Conservation (phyloP, 768 basidiomycete species). For the Tubosaeta sp. region DNA sequence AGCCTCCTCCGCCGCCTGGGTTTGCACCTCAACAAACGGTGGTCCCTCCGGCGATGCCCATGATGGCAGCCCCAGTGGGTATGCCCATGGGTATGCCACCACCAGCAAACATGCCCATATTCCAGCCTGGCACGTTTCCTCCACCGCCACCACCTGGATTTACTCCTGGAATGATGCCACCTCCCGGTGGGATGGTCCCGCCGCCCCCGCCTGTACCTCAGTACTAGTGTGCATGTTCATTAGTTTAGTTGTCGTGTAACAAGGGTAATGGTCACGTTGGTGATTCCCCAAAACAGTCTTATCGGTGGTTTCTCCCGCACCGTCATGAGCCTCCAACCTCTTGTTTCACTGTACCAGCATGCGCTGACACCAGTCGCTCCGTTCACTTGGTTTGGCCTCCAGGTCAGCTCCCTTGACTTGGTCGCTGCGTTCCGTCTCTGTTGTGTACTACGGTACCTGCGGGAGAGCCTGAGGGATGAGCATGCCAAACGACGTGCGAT, state of each 20-base stretch:
- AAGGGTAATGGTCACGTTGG: background rate
- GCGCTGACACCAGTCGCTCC: constrained; percentile 57
- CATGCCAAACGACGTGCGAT: constrained; percentile 37
- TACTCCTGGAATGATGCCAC: constrained; percentile 41
- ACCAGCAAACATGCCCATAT: constrained; percentile 40
- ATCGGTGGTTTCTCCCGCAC: constrained; percentile 1
- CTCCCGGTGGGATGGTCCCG: constrained; percentile 34
- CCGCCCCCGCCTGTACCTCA: constrained; percentile 43
- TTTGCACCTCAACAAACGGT: constrained; percentile 72
- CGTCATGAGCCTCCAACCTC: constrained; percentile 34
- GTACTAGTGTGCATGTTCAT: constrained; percentile 22
- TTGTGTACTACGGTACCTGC: constrained; percentile 61
- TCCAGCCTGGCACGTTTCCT: constrained; percentile 44
- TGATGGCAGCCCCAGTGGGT: constrained; percentile 32
- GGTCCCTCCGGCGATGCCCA: constrained; percentile 40
- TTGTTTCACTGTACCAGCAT: constrained; percentile 50
- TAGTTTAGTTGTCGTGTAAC: constrained; percentile 1
- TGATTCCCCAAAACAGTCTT: background rate
- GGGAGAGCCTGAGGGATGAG: constrained; percentile 44
- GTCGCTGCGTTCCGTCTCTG: constrained; percentile 67
- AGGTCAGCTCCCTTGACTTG: constrained; percentile 61
- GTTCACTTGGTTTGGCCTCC: constrained; percentile 61
- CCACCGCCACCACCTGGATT: constrained; percentile 69
- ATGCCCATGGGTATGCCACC: constrained; percentile 36
- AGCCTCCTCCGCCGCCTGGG: constrained; percentile 76